Conservation (phyloP, 352 stramenopile species). For the Elongisporangium undulatum region DNA sequence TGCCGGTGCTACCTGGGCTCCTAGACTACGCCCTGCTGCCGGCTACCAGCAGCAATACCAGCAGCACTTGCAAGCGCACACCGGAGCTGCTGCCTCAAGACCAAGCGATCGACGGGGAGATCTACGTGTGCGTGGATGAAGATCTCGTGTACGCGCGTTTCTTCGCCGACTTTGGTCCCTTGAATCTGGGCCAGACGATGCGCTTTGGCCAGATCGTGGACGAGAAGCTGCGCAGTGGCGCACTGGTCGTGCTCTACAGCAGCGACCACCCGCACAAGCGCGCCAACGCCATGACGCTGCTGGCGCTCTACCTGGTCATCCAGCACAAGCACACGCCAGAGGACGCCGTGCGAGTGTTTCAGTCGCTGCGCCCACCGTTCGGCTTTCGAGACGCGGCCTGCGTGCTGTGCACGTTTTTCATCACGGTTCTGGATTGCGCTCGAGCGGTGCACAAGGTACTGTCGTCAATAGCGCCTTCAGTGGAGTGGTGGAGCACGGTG, state of each 20-base stretch:
- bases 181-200: constrained; percentile 92
- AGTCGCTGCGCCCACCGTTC: constrained; percentile 26
- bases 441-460: constrained; percentile 83
- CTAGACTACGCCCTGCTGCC: constrained; percentile 27
- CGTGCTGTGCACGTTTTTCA: constrained; percentile 86
- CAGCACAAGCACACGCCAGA: constrained; percentile 40
- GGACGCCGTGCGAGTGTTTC: constrained; percentile 59
- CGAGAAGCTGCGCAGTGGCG: constrained; percentile 26
- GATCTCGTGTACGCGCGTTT: constrained; percentile 95
- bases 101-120: constrained; percentile 28
- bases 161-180: constrained; percentile 97
- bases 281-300: constrained; percentile 89
- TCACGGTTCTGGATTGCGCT: constrained; percentile 93
- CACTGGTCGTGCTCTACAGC: constrained; percentile 72
- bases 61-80: background rate
- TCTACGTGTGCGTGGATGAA: constrained; percentile 44
- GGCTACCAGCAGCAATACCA: background rate
- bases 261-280: constrained; percentile 80
- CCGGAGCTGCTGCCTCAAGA: background rate
- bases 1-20: constrained; percentile 18
- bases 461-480: background rate
- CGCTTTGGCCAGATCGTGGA: constrained; percentile 88
- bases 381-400: constrained; percentile 49
- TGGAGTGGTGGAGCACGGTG: too few relatives aligned
- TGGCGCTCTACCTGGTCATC: constrained; percentile 87